Evolutionary conservation across 2,329 filamentous ascomycete genomes (phyloP).

Genomic region (Thelonectria rubi): DNA sequence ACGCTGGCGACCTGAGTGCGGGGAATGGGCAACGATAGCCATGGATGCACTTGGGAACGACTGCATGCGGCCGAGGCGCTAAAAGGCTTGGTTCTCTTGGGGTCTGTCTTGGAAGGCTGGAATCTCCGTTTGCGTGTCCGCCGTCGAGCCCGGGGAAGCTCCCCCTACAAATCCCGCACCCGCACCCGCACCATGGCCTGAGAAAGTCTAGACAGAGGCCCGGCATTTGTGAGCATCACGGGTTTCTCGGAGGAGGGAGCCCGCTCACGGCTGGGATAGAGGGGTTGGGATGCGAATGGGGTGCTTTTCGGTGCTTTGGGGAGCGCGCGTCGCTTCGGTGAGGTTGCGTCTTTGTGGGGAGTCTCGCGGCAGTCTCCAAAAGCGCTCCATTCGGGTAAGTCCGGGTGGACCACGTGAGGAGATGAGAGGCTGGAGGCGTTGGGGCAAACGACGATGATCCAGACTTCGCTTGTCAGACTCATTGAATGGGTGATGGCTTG

Average conservation of each 20-base stretch:
- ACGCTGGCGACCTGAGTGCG: slow-evolving; percentile 37
- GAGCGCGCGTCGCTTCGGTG: slow-evolving; percentile 2
- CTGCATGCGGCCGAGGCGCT: slow-evolving; percentile 33
- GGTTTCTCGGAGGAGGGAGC: neutral
- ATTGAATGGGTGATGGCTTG: too few relatives aligned
- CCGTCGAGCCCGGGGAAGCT: slow-evolving; percentile 3
- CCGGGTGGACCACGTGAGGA: slow-evolving; percentile 36
- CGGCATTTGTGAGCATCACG: slow-evolving; percentile 4
- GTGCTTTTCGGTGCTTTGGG: neutral
- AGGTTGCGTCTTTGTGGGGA: slow-evolving; percentile 13
- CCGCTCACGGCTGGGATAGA: neutral
- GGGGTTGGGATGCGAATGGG: neutral
- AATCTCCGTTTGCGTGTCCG: slow-evolving; percentile 9
- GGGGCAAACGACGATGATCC: neutral
- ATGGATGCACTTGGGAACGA: slow-evolving; percentile 25
- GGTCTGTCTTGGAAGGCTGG: slow-evolving; percentile 22
- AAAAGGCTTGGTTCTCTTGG: slow-evolving; percentile 35
- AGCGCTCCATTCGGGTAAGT: slow-evolving; percentile 26
- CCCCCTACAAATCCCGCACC: slow-evolving; percentile 19
- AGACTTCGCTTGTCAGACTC: too few relatives aligned
- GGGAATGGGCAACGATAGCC: slow-evolving; percentile 32
- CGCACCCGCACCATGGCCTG: slow-evolving; percentile 3
- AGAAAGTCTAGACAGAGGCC: neutral
- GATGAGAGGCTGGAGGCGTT: slow-evolving; percentile 28
- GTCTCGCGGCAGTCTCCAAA: slow-evolving; percentile 4